Evolutionary conservation across 768 basidiomycete genomes (phyloP), one percentile per base, ranked within the genome.

Genomic region (Hortiboletus flavorubellus): DNA sequence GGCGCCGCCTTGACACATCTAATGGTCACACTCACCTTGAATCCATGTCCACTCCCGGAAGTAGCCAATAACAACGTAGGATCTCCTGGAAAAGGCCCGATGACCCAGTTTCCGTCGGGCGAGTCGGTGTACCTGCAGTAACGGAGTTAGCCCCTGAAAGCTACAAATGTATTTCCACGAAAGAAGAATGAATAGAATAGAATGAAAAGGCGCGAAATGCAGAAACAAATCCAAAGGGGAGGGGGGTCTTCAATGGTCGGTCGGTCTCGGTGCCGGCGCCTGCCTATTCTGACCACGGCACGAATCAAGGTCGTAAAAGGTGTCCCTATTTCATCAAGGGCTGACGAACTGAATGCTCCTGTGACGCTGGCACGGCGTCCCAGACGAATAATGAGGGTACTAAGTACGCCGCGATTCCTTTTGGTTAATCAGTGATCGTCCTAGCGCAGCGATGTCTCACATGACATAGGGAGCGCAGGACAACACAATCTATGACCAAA

Each of bases 1-100:
- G n/a, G 15, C 21, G 11, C 40, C 26, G 29, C 40, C 18, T 14
- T 15, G 18, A 26, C 2, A 26, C 23, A 18, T 30, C 2, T 7
- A 10, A 30, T 8, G 3, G 54, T 44, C 2, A 48, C 10, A 58
- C 64, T 48, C 51, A 85, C 90, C 80, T 95, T 94, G 78, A 83
- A 94, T 0, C 84, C 91, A 70, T 95, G 91, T 0, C 94, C 94
- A 59, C 86, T 91, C 8, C 89, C 96, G 16, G 83, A 91, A 1
- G 95, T 95, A 1, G 93, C 95, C 30, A 98, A 69, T 49, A 94
- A 69, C 11, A 98, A 66, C 7, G 80, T 80, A 26, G 75, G 70
- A 59, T 86, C 78, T 14, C 69, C 68, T 0, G 84, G 83, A 26
- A 79, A 78, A 60, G 88, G 82, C 26, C 93, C 91, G 59, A 98